Percentiles rank a stretch among this genome's conserved stretches.
These are phyloP conservation scores for Penicillium cinerascens DNA, from an alignment of 495 filamentous ascomycete genomes.

Conservation along the genomic window DNA sequence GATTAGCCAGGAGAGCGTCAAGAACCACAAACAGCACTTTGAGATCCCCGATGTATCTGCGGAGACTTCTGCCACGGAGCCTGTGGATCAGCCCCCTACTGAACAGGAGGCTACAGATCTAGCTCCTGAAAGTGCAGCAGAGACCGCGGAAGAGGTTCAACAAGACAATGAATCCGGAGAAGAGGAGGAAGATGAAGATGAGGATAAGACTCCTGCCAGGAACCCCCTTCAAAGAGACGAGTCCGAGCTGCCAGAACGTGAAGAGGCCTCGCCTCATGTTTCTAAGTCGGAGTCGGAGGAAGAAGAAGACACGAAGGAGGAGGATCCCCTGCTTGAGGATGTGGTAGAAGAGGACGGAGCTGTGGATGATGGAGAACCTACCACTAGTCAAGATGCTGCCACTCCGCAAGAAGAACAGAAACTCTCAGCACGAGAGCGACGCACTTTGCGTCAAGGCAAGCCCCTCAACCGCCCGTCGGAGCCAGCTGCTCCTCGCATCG, in stretches of 20 bases:
- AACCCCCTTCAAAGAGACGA: conserved; percentile 33
- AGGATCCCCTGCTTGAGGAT: conserved; percentile 22
- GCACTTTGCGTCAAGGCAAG: conserved; percentile 46
- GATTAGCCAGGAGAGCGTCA: conserved; percentile 84
- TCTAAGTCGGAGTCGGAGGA: conserved; percentile 29
- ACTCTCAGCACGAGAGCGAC: conserved; percentile 49
- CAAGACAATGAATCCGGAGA: conserved; percentile 25
- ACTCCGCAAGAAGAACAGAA: conserved; percentile 34
- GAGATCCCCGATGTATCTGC: conserved; percentile 38
- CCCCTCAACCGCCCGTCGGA: conserved; percentile 20
- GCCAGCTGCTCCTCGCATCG: conserved; percentile 16
- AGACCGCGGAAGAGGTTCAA: conserved; percentile 10
- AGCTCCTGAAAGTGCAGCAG: conserved; percentile 2
- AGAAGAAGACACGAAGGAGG: conserved; percentile 19
- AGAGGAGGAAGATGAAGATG: conserved; percentile 27
- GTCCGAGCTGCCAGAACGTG: conserved; percentile 26
- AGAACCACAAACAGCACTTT: conserved; percentile 68
- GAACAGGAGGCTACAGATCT: conserved; percentile 1
- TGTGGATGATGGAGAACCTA: conserved; percentile 11
- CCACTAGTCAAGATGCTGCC: conserved; percentile 15
- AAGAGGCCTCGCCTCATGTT: conserved; percentile 26
- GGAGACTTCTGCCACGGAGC: conserved; percentile 2
- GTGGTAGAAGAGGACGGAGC: conserved; percentile 6
- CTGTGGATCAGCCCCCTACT: neutral
- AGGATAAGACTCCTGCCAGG: conserved; percentile 13